Percentiles rank a stretch among this genome's conserved stretches.
phyloP scores from a whole-genome alignment of 1,284 basidiomycete species.

The Moniliophthora roreri region DNA sequence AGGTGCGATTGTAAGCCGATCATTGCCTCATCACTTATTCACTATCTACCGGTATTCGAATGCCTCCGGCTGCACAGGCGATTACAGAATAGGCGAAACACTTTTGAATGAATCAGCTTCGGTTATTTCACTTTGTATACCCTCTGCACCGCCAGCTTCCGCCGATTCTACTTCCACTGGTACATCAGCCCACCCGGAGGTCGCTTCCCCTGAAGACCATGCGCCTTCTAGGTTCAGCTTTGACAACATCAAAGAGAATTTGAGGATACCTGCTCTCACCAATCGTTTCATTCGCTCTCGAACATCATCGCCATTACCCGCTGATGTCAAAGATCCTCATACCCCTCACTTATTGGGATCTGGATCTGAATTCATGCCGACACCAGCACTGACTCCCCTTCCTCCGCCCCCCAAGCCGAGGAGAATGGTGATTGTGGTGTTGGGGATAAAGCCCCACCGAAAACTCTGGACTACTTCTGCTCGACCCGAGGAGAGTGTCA shows the following conservation, averaged over 20 bases:
- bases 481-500: conserved; percentile 59
- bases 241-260: conserved; percentile 17
- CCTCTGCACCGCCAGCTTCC: conserved; percentile 22
- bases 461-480: conserved; percentile 58
- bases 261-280: conserved; percentile 32
- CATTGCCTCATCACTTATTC: neutral
- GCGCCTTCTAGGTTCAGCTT: conserved; percentile 15
- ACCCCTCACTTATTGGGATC: neutral
- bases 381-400: conserved; percentile 41
- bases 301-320: conserved; percentile 40
- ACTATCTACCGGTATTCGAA: neutral
- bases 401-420: conserved; percentile 46
- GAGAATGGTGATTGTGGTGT: conserved; percentile 52
- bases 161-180: conserved; percentile 12
- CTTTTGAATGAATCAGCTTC: conserved; percentile 54
- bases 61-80: conserved; percentile 35
- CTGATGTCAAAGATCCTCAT: neutral
- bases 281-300: conserved; percentile 46
- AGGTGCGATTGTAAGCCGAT: conserved; percentile 29
- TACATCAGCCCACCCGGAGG: neutral
- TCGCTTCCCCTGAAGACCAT: neutral
- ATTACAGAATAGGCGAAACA: conserved; percentile 60
- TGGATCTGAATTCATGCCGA: conserved; percentile 17
- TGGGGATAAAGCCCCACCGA: conserved; percentile 62
- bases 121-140: conserved; percentile 45